These are phyloP conservation scores for Clitopilus passeckerianus DNA, from an alignment of 768 basidiomycete genomes.

Conservation along the genomic window DNA sequence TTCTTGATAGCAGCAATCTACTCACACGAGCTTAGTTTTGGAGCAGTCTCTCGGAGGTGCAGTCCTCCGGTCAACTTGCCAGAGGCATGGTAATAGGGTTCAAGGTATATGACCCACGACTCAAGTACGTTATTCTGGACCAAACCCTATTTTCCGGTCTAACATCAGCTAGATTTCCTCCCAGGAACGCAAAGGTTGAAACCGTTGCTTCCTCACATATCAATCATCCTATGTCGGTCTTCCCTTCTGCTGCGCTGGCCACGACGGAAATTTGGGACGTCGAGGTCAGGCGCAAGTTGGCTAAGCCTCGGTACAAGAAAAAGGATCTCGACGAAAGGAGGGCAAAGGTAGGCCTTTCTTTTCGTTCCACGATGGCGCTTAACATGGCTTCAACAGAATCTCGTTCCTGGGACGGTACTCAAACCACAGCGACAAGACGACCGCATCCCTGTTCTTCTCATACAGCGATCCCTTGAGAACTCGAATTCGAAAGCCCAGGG, in stretches of 20 bases:
- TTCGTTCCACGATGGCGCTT: slow-evolving; percentile 19
- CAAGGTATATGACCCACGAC: slow-evolving; percentile 79
- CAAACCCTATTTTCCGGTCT: background rate
- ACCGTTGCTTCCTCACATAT: slow-evolving; percentile 18
- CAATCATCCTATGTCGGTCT: slow-evolving; percentile 27
- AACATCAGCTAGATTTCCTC: slow-evolving; percentile 64
- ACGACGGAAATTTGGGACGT: slow-evolving; percentile 74
- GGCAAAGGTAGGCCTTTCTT: slow-evolving; percentile 45
- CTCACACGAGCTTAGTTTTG: slow-evolving; percentile 48
- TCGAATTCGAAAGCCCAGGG: slow-evolving; percentile 28
- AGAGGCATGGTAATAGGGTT: slow-evolving; percentile 76
- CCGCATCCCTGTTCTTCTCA: slow-evolving; percentile 76
- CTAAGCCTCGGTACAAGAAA: slow-evolving; percentile 69
- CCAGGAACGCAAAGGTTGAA: slow-evolving; percentile 58
- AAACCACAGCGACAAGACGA: slow-evolving; percentile 69
- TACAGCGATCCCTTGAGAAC: slow-evolving; percentile 67
- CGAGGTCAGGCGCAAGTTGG: slow-evolving; percentile 39
- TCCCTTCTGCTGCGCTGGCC: slow-evolving; percentile 58
- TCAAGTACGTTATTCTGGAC: slow-evolving; percentile 49
- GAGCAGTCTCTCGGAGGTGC: slow-evolving; percentile 53
- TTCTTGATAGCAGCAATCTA: background rate
- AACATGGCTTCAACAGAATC: slow-evolving; percentile 38
- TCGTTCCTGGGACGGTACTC: slow-evolving; percentile 74
- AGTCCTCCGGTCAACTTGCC: slow-evolving; percentile 63
- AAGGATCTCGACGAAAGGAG: slow-evolving; percentile 84